Evolutionary conservation across 2,329 filamentous ascomycete species (phyloP).

Genomic region (Cadophora sp.): DNA sequence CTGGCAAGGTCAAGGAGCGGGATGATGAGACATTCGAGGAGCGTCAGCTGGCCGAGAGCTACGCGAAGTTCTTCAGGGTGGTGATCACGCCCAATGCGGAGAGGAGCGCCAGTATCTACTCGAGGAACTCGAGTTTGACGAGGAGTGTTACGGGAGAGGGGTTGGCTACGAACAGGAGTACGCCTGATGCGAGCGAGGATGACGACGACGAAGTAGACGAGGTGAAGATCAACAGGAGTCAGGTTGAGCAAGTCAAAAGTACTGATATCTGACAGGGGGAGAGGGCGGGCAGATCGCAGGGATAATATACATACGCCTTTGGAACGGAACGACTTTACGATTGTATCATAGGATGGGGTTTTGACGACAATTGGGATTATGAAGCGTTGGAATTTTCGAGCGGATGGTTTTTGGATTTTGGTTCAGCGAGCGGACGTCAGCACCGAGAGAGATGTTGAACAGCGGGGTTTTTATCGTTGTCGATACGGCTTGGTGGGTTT

Average conservation of each 20-base stretch:
- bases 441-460: neutral
- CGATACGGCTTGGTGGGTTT: neutral
- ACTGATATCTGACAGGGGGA: slow-evolving; percentile 12
- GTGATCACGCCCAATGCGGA: slow-evolving; percentile 38
- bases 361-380: neutral
- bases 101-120: slow-evolving; percentile 36
- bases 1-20: slow-evolving; percentile 31
- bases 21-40: slow-evolving; percentile 34
- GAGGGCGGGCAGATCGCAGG: neutral
- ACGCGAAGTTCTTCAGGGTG: slow-evolving; percentile 37
- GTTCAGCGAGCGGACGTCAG: slow-evolving; percentile 3
- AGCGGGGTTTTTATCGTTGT: neutral
- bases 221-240: slow-evolving; percentile 9
- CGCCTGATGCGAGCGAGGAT: slow-evolving; percentile 19
- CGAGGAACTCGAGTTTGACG: slow-evolving; percentile 36
- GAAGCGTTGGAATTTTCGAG: neutral
- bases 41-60: slow-evolving; percentile 28
- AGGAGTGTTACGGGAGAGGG: slow-evolving; percentile 34
- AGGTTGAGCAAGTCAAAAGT: slow-evolving; percentile 19
- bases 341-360: slow-evolving; percentile 14
- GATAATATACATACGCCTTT: neutral
- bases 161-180: slow-evolving; percentile 14
- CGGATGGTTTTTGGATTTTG: neutral
- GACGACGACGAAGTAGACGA: slow-evolving; percentile 26
- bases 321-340: slow-evolving; percentile 22